Evolutionary conservation across 169 alveolate species (phyloP).

Genomic region (Perkinsus marinus): DNA sequence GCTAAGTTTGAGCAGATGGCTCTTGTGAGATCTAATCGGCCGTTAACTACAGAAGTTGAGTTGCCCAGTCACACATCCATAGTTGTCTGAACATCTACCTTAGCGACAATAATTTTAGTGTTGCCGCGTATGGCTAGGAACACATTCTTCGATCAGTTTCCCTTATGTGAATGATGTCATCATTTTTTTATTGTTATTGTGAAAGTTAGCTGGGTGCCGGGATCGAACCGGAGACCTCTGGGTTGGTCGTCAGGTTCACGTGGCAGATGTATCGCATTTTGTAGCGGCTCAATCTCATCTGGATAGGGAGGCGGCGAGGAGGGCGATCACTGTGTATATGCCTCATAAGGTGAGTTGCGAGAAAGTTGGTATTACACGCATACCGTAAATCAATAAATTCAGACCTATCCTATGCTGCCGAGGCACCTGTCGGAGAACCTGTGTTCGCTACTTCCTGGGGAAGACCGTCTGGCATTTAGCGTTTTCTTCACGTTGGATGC

Average conservation of each 20-base stretch:
- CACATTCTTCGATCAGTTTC: no score
- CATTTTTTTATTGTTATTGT: no score
- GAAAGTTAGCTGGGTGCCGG: not conserved
- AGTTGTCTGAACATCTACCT: no score
- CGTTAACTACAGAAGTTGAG: no score
- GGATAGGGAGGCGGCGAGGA: slow-evolving; percentile 83
- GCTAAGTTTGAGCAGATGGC: no score
- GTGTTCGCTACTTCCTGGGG: slow-evolving; percentile 65
- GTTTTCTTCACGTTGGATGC: slow-evolving; percentile 41
- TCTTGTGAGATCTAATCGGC: no score
- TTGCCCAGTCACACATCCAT: no score
- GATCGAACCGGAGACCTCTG: not conserved
- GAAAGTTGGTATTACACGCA: not conserved
- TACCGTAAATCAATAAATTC: not conserved
- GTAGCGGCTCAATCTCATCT: slow-evolving; percentile 75
- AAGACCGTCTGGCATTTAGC: slow-evolving; percentile 64
- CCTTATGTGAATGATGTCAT: no score
- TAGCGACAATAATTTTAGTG: no score
- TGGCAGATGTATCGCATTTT: slow-evolving; percentile 93
- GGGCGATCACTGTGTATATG: slow-evolving; percentile 63
- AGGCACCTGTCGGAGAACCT: slow-evolving; percentile 61
- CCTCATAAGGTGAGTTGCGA: not conserved
- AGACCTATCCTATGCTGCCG: slow-evolving; percentile 64
- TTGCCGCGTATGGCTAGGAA: no score
- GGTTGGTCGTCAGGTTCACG: slow-evolving; percentile 61